Percentiles rank a stretch among this genome's conserved stretches.
Evolutionary conservation across 2,329 filamentous ascomycete species (phyloP).

Genomic region (Fusarium napiforme): DNA sequence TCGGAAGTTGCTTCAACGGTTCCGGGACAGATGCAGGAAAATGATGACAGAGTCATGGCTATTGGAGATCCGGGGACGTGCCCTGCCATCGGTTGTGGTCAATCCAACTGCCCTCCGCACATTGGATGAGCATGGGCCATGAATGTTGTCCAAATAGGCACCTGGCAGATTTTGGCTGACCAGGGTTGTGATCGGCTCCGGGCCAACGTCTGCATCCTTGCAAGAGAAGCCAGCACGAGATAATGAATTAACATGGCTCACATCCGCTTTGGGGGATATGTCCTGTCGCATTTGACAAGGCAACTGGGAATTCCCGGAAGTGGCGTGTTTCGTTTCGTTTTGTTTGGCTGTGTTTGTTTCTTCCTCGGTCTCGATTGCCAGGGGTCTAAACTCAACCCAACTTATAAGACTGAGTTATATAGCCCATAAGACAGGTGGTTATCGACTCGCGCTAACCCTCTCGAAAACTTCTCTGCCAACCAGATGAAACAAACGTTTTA

Average conservation of each 20-base stretch:
- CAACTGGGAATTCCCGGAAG: conserved; percentile 24
- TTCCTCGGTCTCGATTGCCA: conserved; percentile 23
- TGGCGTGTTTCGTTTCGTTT: conserved; percentile 41
- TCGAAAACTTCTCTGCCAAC: conserved; percentile 38
- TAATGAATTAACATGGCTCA: conserved; percentile 4
- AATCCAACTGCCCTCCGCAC: conserved; percentile 28
- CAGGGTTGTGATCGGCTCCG: conserved; percentile 26
- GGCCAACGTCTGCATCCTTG: conserved; percentile 17
- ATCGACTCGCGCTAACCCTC: conserved; percentile 37
- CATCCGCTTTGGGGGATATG: conserved; percentile 28
- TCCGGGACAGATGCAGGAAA: conserved; percentile 25
- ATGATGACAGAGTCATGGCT: conserved; percentile 21
- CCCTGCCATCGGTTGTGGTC: conserved; percentile 23
- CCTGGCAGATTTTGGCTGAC: conserved; percentile 13
- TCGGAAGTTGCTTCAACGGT: conserved; percentile 45
- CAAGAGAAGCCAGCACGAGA: conserved; percentile 6
- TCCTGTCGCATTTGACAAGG: conserved; percentile 20
- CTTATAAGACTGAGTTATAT: conserved; percentile 42
- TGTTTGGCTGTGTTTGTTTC: conserved; percentile 34
- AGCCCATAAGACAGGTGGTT: conserved; percentile 44
- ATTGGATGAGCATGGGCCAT: conserved; percentile 20
- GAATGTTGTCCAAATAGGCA: conserved; percentile 10
- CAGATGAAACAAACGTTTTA: conserved; percentile 42
- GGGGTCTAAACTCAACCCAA: conserved; percentile 20
- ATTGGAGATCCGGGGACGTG: conserved; percentile 20